phyloP scores from a whole-genome alignment of 768 basidiomycete genomes.

The Hericium rajendrae region DNA sequence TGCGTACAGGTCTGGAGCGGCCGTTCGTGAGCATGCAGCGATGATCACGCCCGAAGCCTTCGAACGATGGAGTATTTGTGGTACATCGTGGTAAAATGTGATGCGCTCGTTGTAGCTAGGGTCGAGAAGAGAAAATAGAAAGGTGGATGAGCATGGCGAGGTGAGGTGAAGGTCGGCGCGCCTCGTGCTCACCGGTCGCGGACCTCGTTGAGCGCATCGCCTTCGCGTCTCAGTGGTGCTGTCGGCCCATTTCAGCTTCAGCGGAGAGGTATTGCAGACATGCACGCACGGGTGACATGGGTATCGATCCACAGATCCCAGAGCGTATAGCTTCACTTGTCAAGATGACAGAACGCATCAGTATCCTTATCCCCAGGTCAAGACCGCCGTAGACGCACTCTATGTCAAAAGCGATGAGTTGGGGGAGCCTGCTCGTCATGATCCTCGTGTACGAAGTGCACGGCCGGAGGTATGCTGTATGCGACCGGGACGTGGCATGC shows the following conservation, averaged over 20 bases:
- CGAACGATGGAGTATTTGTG: conserved; percentile 56
- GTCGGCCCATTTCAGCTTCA: not conserved
- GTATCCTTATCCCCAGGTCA: conserved; percentile 2
- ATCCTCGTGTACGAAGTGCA: not conserved
- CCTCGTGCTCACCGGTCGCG: conserved; percentile 33
- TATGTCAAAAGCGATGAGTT: conserved; percentile 72
- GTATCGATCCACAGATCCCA: conserved; percentile 88
- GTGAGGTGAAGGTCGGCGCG: not conserved
- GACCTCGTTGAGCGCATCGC: conserved; percentile 36
- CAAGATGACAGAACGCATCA: not conserved
- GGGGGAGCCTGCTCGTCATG: conserved; percentile 35
- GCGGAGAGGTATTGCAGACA: not conserved
- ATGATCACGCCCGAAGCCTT: conserved; percentile 40
- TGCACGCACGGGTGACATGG: conserved; percentile 43
- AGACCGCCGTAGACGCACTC: conserved; percentile 39
- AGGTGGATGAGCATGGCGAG: not conserved
- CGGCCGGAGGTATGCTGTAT: not conserved
- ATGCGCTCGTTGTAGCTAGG: conserved; percentile 45
- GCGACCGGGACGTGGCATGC: too few species aligned
- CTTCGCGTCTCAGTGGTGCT: conserved; percentile 47
- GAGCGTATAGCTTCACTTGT: conserved; percentile 56
- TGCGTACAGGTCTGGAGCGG: conserved; percentile 57
- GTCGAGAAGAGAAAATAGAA: not conserved
- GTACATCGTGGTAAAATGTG: conserved; percentile 69
- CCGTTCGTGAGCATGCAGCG: conserved; percentile 69